A percentile compares a stretch with the other conserved stretches of the same genome.
Evolutionary conservation across 306 rosid species (phyloP).

Genomic region (Casuarina cunninghamiana): DNA sequence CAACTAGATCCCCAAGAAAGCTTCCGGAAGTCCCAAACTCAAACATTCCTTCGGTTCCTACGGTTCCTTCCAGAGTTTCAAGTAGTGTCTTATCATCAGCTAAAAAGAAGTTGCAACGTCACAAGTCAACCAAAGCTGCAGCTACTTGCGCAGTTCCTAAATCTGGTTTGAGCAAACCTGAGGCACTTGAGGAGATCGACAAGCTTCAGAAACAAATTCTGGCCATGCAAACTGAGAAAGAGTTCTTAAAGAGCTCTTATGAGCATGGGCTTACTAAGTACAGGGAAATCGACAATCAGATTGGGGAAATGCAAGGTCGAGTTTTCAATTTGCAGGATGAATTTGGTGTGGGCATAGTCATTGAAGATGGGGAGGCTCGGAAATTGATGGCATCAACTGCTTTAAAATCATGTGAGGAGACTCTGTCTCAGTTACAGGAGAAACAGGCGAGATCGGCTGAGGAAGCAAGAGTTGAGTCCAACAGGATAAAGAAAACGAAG

Average conservation of each 20-base stretch:
- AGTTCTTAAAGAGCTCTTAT: slow-evolving; percentile 78
- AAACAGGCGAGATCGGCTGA: slow-evolving; percentile 61
- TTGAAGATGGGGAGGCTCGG: slow-evolving; percentile 85
- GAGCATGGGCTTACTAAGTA: slow-evolving; percentile 60
- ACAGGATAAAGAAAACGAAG: slow-evolving; percentile 50
- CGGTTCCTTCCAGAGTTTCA: slow-evolving; percentile 60
- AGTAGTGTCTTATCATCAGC: slow-evolving; percentile 46
- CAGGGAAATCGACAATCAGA: slow-evolving; percentile 72
- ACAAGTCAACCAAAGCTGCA: slow-evolving; percentile 25
- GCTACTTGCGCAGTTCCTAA: slow-evolving; percentile 32
- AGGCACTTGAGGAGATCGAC: slow-evolving; percentile 72
- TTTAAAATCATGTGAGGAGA: slow-evolving; percentile 75
- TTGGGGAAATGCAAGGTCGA: slow-evolving; percentile 68
- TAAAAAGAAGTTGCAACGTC: slow-evolving; percentile 43
- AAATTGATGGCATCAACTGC: slow-evolving; percentile 85
- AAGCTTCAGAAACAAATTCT: slow-evolving; percentile 80
- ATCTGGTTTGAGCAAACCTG: slow-evolving; percentile 76
- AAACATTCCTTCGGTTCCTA: slow-evolving; percentile 60
- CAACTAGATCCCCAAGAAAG: slow-evolving; percentile 38
- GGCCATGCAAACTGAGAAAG: slow-evolving; percentile 84
- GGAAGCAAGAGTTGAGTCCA: slow-evolving; percentile 60
- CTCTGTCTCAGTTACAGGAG: slow-evolving; percentile 54
- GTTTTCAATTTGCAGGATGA: slow-evolving; percentile 80
- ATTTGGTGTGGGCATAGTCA: slow-evolving; percentile 70
- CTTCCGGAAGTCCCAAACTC: slow-evolving; percentile 37